Evolutionary conservation across 164 flowering plant species (phyloP), one percentile per base, ranked within the genome.

Genomic region (Tinospora cordifolia): DNA sequence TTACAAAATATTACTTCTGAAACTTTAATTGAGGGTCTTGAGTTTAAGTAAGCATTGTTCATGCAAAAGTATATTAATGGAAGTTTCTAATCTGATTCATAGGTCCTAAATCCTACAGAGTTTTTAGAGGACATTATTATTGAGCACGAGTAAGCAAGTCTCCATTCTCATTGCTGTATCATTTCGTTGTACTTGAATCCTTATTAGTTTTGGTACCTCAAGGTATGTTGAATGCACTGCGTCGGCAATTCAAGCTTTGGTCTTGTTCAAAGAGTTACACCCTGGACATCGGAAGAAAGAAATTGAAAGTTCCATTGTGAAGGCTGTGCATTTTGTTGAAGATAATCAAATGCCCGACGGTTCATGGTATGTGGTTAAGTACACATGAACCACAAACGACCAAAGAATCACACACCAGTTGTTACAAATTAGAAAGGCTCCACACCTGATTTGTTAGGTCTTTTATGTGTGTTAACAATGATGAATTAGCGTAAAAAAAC

Each of bases 21-120:
- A 46, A 17, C 5, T 46, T 46, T 46, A 46, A 46, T 12, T 10
- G 10, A 10, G 15, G 51, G 14, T 10, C n/a, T n/a, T n/a, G n/a
- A n/a, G n/a, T n/a, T n/a, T n/a, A n/a, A n/a, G n/a, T n/a, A n/a
- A n/a, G n/a, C n/a, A n/a, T n/a, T n/a, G n/a, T n/a, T n/a, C n/a
- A n/a, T n/a, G n/a, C n/a, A n/a, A n/a, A n/a, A n/a, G n/a, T n/a
- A n/a, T n/a, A n/a, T n/a, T n/a, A n/a, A n/a, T 46, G 51, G 10
- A 10, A 46, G 15, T 46, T 46, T 17, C 51, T 10, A 10, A 2
- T 46, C 10, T 63, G 17, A 15, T 46, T 79, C 65, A 57, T 89
- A 93, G 98, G 64, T 89, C 69, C 78, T 94, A 74, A 94, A 94
- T 79, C 98, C 98, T 51, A 90, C 97, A 39, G 98, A 94, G 79